Base-by-base conservation (phyloP, 768 basidiomycete genomes). In the Glaciozyma antarctica region DNA sequence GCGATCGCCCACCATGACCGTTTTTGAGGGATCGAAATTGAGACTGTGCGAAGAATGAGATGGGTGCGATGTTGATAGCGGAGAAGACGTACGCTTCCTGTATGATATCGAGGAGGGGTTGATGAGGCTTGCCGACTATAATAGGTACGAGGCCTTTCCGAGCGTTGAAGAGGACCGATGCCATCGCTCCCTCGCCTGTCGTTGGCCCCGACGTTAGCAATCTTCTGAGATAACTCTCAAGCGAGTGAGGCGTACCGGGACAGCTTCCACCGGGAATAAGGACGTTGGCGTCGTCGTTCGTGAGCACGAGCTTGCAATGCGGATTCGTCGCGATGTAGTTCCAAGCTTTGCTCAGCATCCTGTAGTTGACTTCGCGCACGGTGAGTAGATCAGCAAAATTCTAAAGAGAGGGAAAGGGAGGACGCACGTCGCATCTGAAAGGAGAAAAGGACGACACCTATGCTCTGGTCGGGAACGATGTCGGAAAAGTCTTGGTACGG, bases 1-100 rank as follows among this genome's bases (percentile, higher is more conserved):
- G 66, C 93, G 83, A 77, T 98, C 94, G 53, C 94, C 94, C 48
- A 97, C 81, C 87, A 98, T 95, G 75, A 97, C 83, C 15, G 93
- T 91, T 58, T 85, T 81, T 64, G 81, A 77, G 38, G 90, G 88
- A 76, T 97, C 87, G 76, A 89, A 95, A 53, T 87, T 75, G 67
- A 92, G 84, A 77, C 91, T 94, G 66, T 9, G 12, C 26, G 26
- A 45, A 21, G 45, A 24, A n/a, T 62, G 0, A 24, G 21, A 10
- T 7, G 49, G 12, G 24, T 22, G 7, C 21, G 26, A 38, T n/a
- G 12, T n/a, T 52, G 51, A 26, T 5, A 1, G 4, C 15, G 51
- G 24, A 22, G 51, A 52, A 28, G 24, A 75, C 79, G 64, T 67
- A 86, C 85, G 86, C 85, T 24, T 85, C 83, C 64, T 85, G 85